Evolutionary conservation across 495 filamentous ascomycete species (phyloP), one percentile per base, ranked within the genome.

Genomic region (Chaetomium fimeti): DNA sequence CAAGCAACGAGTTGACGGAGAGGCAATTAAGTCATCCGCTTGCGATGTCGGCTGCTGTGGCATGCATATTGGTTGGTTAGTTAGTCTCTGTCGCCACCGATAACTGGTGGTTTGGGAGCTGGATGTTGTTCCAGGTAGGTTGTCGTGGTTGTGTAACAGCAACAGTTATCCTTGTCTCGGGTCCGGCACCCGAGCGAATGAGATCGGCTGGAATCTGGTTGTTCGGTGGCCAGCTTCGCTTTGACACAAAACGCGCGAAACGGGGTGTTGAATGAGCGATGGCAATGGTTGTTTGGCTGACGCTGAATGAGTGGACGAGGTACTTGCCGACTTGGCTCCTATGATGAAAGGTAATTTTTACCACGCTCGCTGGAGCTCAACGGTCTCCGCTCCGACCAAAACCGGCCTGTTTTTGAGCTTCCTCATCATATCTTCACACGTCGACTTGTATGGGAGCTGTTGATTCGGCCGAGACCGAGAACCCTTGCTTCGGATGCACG

Each of bases 111-210:
- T n/a, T 22, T 16, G 18, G 43, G 43, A 20, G 18, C n/a, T 2
- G 43, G 1, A 28, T 7, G 52, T 1, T 18, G 27, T 32, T 55
- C 9, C 13, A 43, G 13, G 40, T n/a, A n/a, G n/a, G n/a, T n/a
- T n/a, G n/a, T n/a, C n/a, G n/a, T n/a, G n/a, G n/a, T 2, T 28
- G 55, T 58, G 38, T 28, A 9, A 58, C 55, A 15, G 12, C n/a
- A 6, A 11, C n/a, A n/a, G n/a, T n/a, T 18, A 24, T 16, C 1
- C 38, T 40, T 38, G 58, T 49, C 58, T 36, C 58, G 58, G 58
- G 58, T 60, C 45, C 43, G n/a, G 43, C 58, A 51, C 57, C 57
- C 57, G 57, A 24, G 57, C 28, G n/a, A 15, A 43, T 43, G 40
- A 43, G 4, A 54, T n/a, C 22, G 22, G 25, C 27, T 29, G 25